Percentiles rank a stretch among this genome's conserved stretches.
phyloP scores from a whole-genome alignment of 1,139 yeast species.

The Pichia sp. region DNA sequence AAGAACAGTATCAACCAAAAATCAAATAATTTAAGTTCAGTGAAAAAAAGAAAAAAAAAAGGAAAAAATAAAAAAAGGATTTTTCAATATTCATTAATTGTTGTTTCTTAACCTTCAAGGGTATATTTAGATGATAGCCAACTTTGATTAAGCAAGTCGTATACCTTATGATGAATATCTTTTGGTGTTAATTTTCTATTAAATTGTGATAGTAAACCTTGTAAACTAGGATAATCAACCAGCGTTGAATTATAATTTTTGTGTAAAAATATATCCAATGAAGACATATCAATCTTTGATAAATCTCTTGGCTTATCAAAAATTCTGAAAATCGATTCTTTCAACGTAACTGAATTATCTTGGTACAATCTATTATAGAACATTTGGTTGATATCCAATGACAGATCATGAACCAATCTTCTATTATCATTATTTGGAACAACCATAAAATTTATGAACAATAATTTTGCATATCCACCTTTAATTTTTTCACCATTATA shows the following conservation, averaged over 20 bases:
- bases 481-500: constrained; percentile 17
- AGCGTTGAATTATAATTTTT: constrained; percentile 10
- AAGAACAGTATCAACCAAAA: no score
- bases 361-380: constrained; percentile 20
- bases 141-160: constrained; percentile 42
- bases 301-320: constrained; percentile 10
- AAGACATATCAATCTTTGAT: constrained; percentile 22
- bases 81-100: not conserved
- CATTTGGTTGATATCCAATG: constrained; percentile 17
- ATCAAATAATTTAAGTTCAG: no score
- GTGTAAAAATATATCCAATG: constrained; percentile 7
- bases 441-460: constrained; percentile 27
- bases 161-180: constrained; percentile 44
- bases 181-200: constrained; percentile 5
- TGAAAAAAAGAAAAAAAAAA: not conserved
- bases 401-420: constrained; percentile 19
- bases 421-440: constrained; percentile 20
- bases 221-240: constrained; percentile 3
- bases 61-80: not conserved
- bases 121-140: constrained; percentile 16
- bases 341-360: constrained; percentile 12
- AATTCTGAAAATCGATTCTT: constrained; percentile 7
- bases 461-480: constrained; percentile 25
- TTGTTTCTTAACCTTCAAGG: constrained; percentile 12
- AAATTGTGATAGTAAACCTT: not conserved